Evolutionary conservation across 2,329 filamentous ascomycete species (phyloP).

Genomic region (Fusarium sp.): DNA sequence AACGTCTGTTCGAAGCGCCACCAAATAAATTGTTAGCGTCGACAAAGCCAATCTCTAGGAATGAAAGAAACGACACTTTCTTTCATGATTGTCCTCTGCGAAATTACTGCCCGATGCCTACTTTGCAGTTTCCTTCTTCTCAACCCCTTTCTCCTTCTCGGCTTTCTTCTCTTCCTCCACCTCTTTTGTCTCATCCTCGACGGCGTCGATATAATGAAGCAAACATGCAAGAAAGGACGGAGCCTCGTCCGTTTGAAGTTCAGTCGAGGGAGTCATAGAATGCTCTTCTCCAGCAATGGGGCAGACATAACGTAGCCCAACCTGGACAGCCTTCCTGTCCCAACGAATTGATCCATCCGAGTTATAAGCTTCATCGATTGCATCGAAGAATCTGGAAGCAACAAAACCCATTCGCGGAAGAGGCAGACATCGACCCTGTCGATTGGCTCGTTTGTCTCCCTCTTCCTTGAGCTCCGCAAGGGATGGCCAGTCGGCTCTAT

Average conservation of each 20-base stretch:
- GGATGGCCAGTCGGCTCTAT: constrained; percentile 49
- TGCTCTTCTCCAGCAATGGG: constrained; percentile 23
- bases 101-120: neutral
- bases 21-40: neutral
- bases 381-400: constrained; percentile 12
- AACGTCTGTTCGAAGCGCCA: constrained; percentile 12
- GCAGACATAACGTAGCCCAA: constrained; percentile 36
- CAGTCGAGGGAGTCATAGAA: neutral
- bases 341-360: constrained; percentile 42
- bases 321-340: constrained; percentile 44
- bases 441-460: constrained; percentile 45
- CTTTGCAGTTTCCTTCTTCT: constrained; percentile 18
- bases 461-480: constrained; percentile 52
- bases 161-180: neutral
- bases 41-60: constrained; percentile 18
- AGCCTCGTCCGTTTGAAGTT: constrained; percentile 20
- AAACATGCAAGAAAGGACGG: constrained; percentile 11
- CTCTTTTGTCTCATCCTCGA: neutral
- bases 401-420: constrained; percentile 46
- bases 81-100: neutral
- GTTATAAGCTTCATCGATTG: constrained; percentile 25
- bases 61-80: constrained; percentile 6
- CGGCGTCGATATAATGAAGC: constrained; percentile 18
- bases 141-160: neutral
- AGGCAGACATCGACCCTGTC: constrained; percentile 48